A percentile compares a stretch with the other conserved stretches of the same genome.
Evolutionary conservation across 2,329 filamentous ascomycete species (phyloP).

Genomic region (Pseudogymnoascus sp.): DNA sequence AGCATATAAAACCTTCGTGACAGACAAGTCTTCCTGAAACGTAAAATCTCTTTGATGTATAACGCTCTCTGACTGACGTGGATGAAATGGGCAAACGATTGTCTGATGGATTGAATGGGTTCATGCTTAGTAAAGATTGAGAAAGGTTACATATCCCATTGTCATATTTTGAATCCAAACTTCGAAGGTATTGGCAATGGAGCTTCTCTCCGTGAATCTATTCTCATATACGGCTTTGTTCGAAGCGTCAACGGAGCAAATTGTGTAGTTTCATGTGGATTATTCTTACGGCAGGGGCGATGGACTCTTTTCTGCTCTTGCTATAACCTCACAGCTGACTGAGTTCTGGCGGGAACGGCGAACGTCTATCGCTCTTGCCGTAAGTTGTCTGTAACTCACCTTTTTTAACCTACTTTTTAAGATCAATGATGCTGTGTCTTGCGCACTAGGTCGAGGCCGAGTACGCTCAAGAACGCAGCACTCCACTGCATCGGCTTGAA

Average conservation of each 20-base stretch:
- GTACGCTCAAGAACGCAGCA: not conserved
- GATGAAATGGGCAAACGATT: not conserved
- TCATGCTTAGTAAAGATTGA: not conserved
- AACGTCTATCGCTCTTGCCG: not conserved
- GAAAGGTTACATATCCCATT: not conserved
- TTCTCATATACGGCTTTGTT: not conserved
- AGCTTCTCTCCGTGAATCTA: not conserved
- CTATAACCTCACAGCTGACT: not conserved
- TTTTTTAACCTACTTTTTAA: not conserved
- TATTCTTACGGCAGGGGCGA: not conserved
- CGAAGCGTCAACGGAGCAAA: not conserved
- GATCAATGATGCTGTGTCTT: not conserved
- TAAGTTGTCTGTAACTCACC: not conserved
- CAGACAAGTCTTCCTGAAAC: no score
- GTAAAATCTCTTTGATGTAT: not conserved
- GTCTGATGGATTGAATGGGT: not conserved
- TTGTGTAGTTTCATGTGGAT: not conserved
- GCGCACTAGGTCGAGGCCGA: not conserved
- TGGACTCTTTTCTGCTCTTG: not conserved
- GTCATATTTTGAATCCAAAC: not conserved
- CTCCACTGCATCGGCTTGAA: not conserved
- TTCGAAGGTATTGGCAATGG: not conserved
- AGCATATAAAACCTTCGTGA: not conserved
- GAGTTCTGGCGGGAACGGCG: not conserved
- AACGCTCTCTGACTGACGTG: not conserved